Percentiles rank a stretch among this genome's conserved stretches.
Conservation (phyloP, 805 yeast species). For the Metschnikowia lachancei region DNA sequence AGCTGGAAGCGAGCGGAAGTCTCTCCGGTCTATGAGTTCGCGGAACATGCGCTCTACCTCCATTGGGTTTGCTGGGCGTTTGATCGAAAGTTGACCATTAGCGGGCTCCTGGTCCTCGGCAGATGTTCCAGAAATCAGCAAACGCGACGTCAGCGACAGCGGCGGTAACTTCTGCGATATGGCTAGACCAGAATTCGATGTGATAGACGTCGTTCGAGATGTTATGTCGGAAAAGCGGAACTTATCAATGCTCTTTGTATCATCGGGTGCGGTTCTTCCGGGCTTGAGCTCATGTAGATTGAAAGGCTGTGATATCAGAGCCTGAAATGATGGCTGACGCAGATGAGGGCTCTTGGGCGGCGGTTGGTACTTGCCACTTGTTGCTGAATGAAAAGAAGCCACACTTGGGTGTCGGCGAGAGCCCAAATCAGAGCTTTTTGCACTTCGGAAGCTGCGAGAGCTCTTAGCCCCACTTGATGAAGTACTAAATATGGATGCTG, state of each 20-base stretch:
- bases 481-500: conserved; percentile 26
- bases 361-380: conserved; percentile 9
- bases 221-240: conserved; percentile 9
- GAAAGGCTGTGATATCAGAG: conserved; percentile 24
- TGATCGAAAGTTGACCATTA: conserved; percentile 36
- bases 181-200: conserved; percentile 7
- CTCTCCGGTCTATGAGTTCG: conserved; percentile 79
- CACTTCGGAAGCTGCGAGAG: not conserved
- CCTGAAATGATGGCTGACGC: conserved; percentile 23
- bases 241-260: not conserved
- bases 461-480: conserved; percentile 3
- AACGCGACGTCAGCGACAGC: conserved; percentile 10
- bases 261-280: conserved; percentile 9
- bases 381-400: conserved; percentile 8
- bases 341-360: conserved; percentile 23
- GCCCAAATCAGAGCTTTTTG: conserved; percentile 1
- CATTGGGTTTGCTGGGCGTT: conserved; percentile 62
- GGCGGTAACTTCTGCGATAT: conserved; percentile 7
- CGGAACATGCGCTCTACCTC: conserved; percentile 73
- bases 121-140: not conserved
- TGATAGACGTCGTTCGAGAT: conserved; percentile 5
- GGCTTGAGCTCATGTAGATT: conserved; percentile 34
- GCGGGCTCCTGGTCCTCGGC: conserved; percentile 2
- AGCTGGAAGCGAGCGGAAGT: conserved; percentile 66
- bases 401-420: conserved; percentile 12